Percentiles rank a stretch among this genome's conserved stretches.
These are phyloP conservation scores for Euphrasia arctica DNA, from an alignment of 305 asterid genomes.

Conservation along the genomic window DNA sequence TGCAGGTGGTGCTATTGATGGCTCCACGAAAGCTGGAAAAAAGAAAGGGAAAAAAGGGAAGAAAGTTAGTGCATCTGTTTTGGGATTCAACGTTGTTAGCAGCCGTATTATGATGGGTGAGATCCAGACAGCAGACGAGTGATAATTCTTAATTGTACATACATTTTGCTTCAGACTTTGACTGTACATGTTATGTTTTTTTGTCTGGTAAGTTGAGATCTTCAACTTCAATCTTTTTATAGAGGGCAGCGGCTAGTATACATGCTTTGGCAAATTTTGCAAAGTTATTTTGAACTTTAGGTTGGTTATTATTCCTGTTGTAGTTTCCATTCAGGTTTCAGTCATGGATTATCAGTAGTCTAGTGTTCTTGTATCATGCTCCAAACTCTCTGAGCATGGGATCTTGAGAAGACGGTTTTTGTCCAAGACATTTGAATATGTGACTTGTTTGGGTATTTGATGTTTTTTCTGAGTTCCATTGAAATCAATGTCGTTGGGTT, in stretches of 20 bases:
- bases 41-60: slow-evolving; percentile 70
- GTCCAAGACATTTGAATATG: not conserved
- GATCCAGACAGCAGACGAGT: slow-evolving; percentile 73
- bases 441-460: not conserved
- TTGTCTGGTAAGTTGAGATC: slow-evolving; percentile 6
- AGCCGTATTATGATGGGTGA: slow-evolving; percentile 94
- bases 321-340: slow-evolving; percentile 7
- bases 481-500: not conserved
- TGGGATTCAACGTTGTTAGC: slow-evolving; percentile 84
- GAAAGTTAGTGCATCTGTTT: slow-evolving; percentile 63
- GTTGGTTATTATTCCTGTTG: slow-evolving; percentile 10
- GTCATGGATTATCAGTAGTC: not conserved
- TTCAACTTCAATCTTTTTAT: slow-evolving; percentile 26
- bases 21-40: slow-evolving; percentile 48
- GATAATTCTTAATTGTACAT: slow-evolving; percentile 36
- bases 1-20: slow-evolving; percentile 34
- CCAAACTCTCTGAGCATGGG: not conserved
- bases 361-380: not conserved
- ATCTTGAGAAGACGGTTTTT: not conserved
- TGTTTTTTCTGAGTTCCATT: not conserved
- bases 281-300: slow-evolving; percentile 23
- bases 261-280: slow-evolving; percentile 35
- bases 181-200: slow-evolving; percentile 38
- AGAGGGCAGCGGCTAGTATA: slow-evolving; percentile 34
- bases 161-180: slow-evolving; percentile 30